phyloP scores from a whole-genome alignment of 371 early-diverging fungal genomes.

The Mucor plumbeus region DNA sequence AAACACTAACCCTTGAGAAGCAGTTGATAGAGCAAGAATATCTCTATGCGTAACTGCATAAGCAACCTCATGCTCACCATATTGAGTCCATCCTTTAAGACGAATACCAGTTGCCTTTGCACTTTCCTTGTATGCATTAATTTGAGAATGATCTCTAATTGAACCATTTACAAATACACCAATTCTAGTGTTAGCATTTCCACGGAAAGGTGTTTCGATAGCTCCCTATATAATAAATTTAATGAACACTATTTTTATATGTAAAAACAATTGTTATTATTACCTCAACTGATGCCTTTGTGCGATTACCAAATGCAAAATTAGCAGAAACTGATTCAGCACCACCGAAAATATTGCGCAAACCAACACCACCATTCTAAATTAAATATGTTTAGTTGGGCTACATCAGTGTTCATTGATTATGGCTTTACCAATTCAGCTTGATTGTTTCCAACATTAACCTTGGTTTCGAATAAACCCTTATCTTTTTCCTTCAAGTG shows the following conservation, averaged over 20 bases:
- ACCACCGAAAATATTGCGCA: constrained; percentile 82
- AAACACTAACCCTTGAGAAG: constrained; percentile 59
- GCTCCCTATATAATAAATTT: constrained; percentile 13
- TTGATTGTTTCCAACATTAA: constrained; percentile 44
- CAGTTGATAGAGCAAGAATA: constrained; percentile 63
- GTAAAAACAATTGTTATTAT: background rate
- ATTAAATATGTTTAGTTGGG: background rate
- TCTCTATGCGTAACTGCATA: constrained; percentile 79
- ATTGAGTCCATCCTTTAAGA: constrained; percentile 46
- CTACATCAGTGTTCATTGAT: too few relatives aligned
- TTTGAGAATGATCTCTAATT: constrained; percentile 46
- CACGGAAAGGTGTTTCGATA: constrained; percentile 42
- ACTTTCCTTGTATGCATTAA: constrained; percentile 41
- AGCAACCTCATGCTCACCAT: constrained; percentile 70
- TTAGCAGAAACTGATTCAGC: constrained; percentile 76
- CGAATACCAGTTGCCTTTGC: constrained; percentile 37
- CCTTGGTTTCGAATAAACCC: constrained; percentile 35
- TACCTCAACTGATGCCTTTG: constrained; percentile 74
- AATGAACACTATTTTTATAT: background rate
- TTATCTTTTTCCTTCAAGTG: constrained; percentile 55
- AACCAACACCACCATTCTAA: constrained; percentile 61
- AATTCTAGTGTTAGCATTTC: constrained; percentile 39
- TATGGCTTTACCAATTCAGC: constrained; percentile 44
- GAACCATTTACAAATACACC: constrained; percentile 43
- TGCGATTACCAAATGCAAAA: constrained; percentile 72